Base-by-base conservation (phyloP, 306 rosid genomes). In the Cicer pinnatifidum region DNA sequence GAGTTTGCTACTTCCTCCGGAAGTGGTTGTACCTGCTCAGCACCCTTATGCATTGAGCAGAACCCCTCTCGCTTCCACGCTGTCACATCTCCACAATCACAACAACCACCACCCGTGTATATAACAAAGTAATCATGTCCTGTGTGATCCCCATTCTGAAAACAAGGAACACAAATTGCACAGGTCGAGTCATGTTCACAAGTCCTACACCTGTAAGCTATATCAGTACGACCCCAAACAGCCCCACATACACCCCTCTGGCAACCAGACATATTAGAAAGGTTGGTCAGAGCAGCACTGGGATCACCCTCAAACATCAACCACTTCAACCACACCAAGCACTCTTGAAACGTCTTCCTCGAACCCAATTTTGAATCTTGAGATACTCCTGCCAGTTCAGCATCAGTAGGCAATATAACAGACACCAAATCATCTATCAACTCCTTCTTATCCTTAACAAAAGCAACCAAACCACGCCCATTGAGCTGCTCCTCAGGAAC, bases 61-160 rank as follows among this genome's bases (percentile, higher is more conserved):
- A 95, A 95, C 9, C 99, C 99, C 82, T 95, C 84, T 13, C 89
- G 94, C 72, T 88, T 95, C 99, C 99, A 95, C 3, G 97, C 99
- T 0, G 99, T 92, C 51, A 81, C 93, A 82, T 95, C 99, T 63
- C 99, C 99, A 71, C 99, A 95, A 83, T 95, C 99, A 73, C 99
- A 95, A 75, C 99, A 95, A 47, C 99, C 99, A 0, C 99, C 92
- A 0, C 96, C 84, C 0, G 99, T 95, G 72, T 91, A 85, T 63
- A 95, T 95, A 45, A 89, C 85, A 65, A 60, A 81, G 86, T 87
- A 95, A 82, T 95, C 99, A 72, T 95, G 99, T 72, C 82, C 92
- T 64, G 80, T 63, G 80, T 95, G 99, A 75, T 88, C 69, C 65
- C 99, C 99, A 71, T 86, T 87, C 84, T 86, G 93, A 78, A 95